These are phyloP conservation scores for Plasmodium sp. DNA, from an alignment of 169 alveolate genomes.

Conservation along the genomic window DNA sequence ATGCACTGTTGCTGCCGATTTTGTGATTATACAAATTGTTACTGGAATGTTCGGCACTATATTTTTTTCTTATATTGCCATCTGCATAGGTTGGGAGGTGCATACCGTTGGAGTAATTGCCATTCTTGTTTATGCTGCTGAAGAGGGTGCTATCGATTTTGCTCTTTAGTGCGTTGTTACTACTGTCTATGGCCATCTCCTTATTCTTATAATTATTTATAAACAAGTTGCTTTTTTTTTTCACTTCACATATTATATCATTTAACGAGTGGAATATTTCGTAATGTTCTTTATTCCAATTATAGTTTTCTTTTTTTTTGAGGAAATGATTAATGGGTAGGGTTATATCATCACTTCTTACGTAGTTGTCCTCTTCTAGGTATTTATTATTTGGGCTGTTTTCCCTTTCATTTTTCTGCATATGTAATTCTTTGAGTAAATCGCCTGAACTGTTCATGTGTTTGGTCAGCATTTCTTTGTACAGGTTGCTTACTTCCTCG, in stretches of 20 bases:
- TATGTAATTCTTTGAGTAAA: neutral
- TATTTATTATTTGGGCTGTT: neutral
- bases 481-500: neutral
- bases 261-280: conserved; percentile 9
- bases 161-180: neutral
- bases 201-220: conserved; percentile 16
- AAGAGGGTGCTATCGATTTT: neutral
- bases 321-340: neutral
- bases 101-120: neutral
- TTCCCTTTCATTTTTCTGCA: neutral
- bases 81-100: neutral
- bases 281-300: conserved; percentile 10
- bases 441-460: conserved; percentile 2
- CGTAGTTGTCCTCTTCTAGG: neutral
- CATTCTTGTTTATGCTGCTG: neutral
- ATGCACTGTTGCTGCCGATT: neutral
- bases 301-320: neutral
- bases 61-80: neutral
- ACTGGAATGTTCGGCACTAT: neutral
- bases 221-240: conserved; percentile 10
- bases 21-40: neutral
- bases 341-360: neutral
- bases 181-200: neutral
- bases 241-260: conserved; percentile 8
- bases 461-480: neutral